A percentile compares a stretch with the other conserved stretches of the same genome.
Evolutionary conservation across 1,284 basidiomycete species (phyloP).

Genomic region (Prillingera fragicola): DNA sequence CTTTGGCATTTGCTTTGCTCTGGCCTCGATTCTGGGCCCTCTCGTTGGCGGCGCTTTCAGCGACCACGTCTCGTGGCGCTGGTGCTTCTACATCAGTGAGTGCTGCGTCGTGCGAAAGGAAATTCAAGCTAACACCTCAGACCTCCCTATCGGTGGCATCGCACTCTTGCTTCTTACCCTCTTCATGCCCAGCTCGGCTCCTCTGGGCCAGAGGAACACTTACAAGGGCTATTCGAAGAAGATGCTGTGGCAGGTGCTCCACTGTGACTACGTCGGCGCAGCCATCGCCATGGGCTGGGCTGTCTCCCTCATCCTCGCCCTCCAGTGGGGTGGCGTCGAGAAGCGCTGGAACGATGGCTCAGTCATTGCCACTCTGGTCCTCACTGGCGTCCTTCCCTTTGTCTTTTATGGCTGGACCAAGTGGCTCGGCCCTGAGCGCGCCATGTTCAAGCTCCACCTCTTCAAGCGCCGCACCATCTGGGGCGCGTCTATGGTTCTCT

Average conservation of each 20-base stretch:
- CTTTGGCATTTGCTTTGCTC: constrained; percentile 40
- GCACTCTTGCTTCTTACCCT: constrained; percentile 32
- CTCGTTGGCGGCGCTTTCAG: constrained; percentile 50
- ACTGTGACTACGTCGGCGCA: constrained; percentile 44
- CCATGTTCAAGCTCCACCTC: constrained; percentile 47
- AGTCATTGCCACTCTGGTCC: constrained; percentile 46
- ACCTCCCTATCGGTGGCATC: constrained; percentile 35
- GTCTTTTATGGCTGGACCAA: constrained; percentile 44
- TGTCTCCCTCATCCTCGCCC: constrained; percentile 33
- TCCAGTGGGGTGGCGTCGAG: constrained; percentile 45
- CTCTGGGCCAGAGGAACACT: constrained; percentile 33
- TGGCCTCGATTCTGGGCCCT: constrained; percentile 48
- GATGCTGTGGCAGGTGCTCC: constrained; percentile 33
- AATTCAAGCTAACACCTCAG: too few species aligned
- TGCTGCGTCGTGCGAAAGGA: constrained; percentile 3
- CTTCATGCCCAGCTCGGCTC: constrained; percentile 28
- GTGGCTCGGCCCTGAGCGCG: constrained; percentile 39
- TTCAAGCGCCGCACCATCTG: constrained; percentile 40
- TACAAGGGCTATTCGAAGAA: constrained; percentile 38
- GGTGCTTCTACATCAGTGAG: constrained; percentile 50
- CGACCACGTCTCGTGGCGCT: constrained; percentile 47
- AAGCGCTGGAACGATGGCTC: constrained; percentile 42
- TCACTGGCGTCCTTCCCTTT: constrained; percentile 37
- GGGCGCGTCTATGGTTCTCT: constrained; percentile 5
- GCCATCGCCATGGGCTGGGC: constrained; percentile 39